Evolutionary conservation across 2,329 filamentous ascomycete species (phyloP).

Genomic region (Fusarium chaquense): DNA sequence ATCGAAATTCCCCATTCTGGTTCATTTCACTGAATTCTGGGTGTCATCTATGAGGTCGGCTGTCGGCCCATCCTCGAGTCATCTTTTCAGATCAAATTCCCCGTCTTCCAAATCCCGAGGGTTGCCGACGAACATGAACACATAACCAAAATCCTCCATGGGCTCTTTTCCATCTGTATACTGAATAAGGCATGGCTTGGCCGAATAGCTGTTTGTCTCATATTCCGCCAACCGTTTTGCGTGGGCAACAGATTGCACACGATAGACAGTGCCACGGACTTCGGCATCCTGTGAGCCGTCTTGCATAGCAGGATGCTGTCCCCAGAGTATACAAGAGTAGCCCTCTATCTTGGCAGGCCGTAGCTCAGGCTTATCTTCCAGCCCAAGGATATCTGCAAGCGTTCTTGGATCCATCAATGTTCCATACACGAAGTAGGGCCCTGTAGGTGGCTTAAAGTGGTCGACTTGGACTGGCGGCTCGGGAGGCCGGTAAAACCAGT

Average conservation of each 20-base stretch:
- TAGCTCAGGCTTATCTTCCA: background rate
- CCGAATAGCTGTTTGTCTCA: conserved; percentile 1
- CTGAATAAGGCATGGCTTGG: background rate
- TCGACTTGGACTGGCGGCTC: background rate
- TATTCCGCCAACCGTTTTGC: conserved; percentile 8
- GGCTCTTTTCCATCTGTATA: background rate
- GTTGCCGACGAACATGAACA: conserved; percentile 4
- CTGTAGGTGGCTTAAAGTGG: background rate
- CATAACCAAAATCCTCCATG: background rate
- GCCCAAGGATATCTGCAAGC: background rate
- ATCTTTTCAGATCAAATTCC: background rate
- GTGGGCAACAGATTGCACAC: background rate
- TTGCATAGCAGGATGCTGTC: conserved; percentile 5
- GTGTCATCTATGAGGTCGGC: background rate
- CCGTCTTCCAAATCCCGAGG: background rate
- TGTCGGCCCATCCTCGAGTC: background rate
- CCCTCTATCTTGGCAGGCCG: background rate
- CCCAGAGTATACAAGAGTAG: conserved; percentile 10
- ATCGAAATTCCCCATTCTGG: too few relatives aligned
- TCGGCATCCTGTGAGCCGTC: background rate
- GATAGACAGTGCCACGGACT: background rate
- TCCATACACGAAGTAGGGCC: conserved; percentile 18
- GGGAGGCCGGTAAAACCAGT: background rate
- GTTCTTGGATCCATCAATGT: conserved; percentile 9
- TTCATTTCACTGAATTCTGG: too few relatives aligned